Evolutionary conservation across 2,329 filamentous ascomycete genomes (phyloP).

Genomic region (Tetracladium maxilliforme): DNA sequence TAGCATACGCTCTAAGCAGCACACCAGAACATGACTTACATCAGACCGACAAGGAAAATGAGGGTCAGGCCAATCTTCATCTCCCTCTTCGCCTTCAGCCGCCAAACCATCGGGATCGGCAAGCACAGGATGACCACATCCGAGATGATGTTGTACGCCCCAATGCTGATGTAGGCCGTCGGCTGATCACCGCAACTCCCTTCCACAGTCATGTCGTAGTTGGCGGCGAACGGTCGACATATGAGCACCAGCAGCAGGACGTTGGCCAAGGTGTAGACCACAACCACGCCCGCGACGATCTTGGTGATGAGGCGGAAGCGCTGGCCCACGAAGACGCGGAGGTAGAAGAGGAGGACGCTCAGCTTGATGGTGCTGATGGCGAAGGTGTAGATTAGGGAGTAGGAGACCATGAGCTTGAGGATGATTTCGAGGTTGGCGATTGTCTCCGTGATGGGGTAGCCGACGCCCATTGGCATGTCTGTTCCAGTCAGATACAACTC

Average conservation of each 20-base stretch:
- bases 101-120: constrained; percentile 29
- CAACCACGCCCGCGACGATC: no score
- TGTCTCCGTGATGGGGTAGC: background rate
- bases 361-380: constrained; percentile 21
- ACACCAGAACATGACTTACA: constrained; percentile 16
- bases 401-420: no score
- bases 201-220: constrained; percentile 10
- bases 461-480: background rate
- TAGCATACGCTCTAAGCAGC: background rate
- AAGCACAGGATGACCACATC: constrained; percentile 29
- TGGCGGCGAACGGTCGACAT: constrained; percentile 11
- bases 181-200: constrained; percentile 20
- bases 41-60: constrained; percentile 25
- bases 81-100: constrained; percentile 22
- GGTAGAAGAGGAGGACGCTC: constrained; percentile 24
- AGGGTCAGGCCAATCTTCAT: constrained; percentile 25
- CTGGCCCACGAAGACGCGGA: constrained; percentile 22
- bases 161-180: constrained; percentile 21
- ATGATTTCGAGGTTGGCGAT: background rate
- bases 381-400: constrained; percentile 19
- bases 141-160: constrained; percentile 27
- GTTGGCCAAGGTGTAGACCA: no score
- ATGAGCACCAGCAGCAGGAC: no score
- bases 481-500: background rate
- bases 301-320: no score